Conservation (phyloP, 164 flowering plant genomes). For the Dillenia turbinata region DNA sequence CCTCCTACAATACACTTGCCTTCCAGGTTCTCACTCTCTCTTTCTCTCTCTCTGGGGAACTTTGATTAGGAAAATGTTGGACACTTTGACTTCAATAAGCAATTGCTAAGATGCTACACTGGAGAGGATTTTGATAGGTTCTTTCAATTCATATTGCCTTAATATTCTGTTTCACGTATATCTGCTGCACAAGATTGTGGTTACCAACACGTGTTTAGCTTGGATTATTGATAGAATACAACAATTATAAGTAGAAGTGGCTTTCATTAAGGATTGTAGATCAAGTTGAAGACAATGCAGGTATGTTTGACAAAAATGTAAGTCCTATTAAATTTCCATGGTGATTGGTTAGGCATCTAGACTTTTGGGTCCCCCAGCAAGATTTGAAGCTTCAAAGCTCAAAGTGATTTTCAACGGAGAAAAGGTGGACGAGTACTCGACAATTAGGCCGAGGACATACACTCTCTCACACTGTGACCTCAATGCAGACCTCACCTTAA, state of each 20-base stretch:
- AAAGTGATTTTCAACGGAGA: slow-evolving; percentile 60
- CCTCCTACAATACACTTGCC: slow-evolving; percentile 46
- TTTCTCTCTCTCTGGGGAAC: not conserved
- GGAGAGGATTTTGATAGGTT: too few relatives aligned
- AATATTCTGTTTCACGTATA: too few relatives aligned
- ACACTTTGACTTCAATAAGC: too few relatives aligned
- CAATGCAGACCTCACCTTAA: slow-evolving; percentile 78
- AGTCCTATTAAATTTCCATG: slow-evolving; percentile 64
- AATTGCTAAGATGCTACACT: too few relatives aligned
- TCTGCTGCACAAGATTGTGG: too few relatives aligned
- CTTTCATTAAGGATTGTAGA: slow-evolving; percentile 72
- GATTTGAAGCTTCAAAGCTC: slow-evolving; percentile 80
- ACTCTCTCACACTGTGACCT: slow-evolving; percentile 87
- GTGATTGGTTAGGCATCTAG: slow-evolving; percentile 66
- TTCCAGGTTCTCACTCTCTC: slow-evolving; percentile 40
- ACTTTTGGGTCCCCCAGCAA: slow-evolving; percentile 74
- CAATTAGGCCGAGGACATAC: slow-evolving; percentile 69
- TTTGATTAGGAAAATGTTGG: not conserved
- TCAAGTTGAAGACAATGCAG: slow-evolving; percentile 71
- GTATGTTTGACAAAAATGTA: slow-evolving; percentile 48
- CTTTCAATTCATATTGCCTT: too few relatives aligned
- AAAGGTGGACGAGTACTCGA: slow-evolving; percentile 29
- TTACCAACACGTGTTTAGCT: too few relatives aligned
- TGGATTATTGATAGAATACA: too few relatives aligned
- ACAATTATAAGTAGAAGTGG: slow-evolving; percentile 28